Base-by-base conservation (phyloP, 495 filamentous ascomycete genomes). In the Amphirosellinia nigrospora region DNA sequence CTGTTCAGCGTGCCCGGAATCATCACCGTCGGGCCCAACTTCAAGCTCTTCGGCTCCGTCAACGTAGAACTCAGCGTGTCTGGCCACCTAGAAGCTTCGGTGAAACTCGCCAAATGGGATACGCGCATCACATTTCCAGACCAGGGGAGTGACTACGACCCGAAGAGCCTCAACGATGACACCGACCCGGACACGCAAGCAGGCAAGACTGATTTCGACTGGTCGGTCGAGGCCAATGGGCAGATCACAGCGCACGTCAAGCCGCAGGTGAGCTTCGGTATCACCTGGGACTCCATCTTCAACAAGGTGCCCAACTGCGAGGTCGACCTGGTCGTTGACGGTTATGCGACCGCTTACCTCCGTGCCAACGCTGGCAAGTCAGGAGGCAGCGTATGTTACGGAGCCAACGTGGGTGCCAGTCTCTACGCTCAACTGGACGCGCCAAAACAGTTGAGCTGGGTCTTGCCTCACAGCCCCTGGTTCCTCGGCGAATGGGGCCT, bases 11-110 rank as follows among this genome's bases (percentile, higher is more conserved):
- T 81, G 16, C 79, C 79, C 0, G 76, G 76, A 1, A 71, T 81
- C 43, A 66, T 78, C 2, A 81, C 79, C 10, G 52, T 81, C 9
- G 79, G 79, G 7, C 79, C 79, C 11, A 71, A 79, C 32, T 71
- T 81, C 58, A 72, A 70, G 34, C 41, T 81, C 39, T 63, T 69
- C 41, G 77, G 71, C 3, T 55, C 58, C 4, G 59, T 76, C 28
- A 65, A 80, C 26, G 70, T 63, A 11, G 59, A 48, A 0, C 30
- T 75, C 55, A 68, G 65, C 15, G 28, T 78, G 19, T 26, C 21
- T 4, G 23, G 21, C 6, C 23, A 55, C 23, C 5, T 55, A 4
- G 50, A 55, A 55, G 50, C 50, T 30, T 4, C n/a, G 21, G 50
- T 55, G 8, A 55, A 55, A 7, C n/a, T 55, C 23, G 50, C 50